Base-by-base conservation (phyloP, 306 rosid species). In the Acacia melanoxylon region DNA sequence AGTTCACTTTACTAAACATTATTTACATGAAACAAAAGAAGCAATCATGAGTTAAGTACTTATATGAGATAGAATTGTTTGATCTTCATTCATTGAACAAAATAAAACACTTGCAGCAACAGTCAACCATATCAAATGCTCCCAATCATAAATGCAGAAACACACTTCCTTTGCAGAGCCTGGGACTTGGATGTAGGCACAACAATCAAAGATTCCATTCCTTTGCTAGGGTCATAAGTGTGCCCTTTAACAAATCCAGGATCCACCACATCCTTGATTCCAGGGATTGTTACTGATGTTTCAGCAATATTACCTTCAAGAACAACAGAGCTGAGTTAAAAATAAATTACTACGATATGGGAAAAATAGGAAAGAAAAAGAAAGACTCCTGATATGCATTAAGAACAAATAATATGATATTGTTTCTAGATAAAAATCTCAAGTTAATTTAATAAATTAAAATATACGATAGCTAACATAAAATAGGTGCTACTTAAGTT, bases 211-310 rank as follows among this genome's bases (percentile, higher is more conserved):
- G 97, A 90, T 86, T 93, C 97, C 95, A 95, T 91, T 79, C 97
- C 98, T 75, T 91, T 91, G 69, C 86, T 86, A 2, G 98, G 95
- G 84, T 95, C 98, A 86, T 91, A 93, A 6, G 90, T 82, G 61
- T 95, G 97, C 25, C 98, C 98, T 90, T 95, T 95, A 58, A 95
- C 98, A 44, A 95, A 77, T 67, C 98, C 98, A 77, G 97, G 98
- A 89, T 93, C 98, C 81, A 95, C 85, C 66, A 95, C 98, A 84
- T 86, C 90, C 90, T 91, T 91, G 88, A 95, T 93, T 85, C 98
- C 98, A 61, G 98, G 94, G 85, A 95, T 93, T 44, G 98, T 93
- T 45, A 93, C 84, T 2, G 98, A 93, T 74, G 97, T 90, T 92
- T 95, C 98, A 71, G 98, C 98, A 83, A 95, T 95, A 93, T 89